These are phyloP conservation scores for Parietaria judaica DNA, from an alignment of 306 rosid genomes.

Conservation along the genomic window DNA sequence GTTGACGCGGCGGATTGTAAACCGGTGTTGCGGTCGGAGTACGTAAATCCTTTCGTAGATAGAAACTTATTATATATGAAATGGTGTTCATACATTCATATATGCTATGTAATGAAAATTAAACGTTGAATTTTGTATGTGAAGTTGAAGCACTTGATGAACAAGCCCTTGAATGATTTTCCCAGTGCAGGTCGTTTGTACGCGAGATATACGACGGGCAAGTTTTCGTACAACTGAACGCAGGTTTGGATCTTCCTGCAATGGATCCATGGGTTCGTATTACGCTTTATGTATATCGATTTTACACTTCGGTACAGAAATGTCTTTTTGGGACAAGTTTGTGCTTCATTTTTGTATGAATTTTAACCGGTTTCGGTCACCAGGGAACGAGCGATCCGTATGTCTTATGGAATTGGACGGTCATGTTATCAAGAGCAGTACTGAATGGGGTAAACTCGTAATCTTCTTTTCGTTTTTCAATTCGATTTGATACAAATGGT, in stretches of 20 bases:
- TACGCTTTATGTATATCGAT: conserved; percentile 12
- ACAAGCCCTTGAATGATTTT: not conserved
- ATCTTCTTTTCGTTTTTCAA: not conserved
- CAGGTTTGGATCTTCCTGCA: conserved; percentile 70
- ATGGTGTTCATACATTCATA: no score
- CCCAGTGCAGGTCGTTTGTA: conserved; percentile 59
- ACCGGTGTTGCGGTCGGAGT: conserved; percentile 85
- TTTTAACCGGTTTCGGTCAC: conserved; percentile 23
- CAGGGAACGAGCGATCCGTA: conserved; percentile 98
- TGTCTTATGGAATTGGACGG: conserved; percentile 73
- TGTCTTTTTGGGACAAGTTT: conserved; percentile 2
- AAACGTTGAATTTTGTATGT: no score
- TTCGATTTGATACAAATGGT: not conserved
- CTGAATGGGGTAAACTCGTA: conserved; percentile 70
- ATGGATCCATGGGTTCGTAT: conserved; percentile 91
- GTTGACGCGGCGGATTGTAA: conserved; percentile 72
- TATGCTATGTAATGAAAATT: no score
- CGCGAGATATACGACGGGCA: conserved; percentile 83
- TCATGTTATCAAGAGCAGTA: conserved; percentile 67
- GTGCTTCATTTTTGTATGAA: not conserved
- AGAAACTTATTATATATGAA: not conserved
- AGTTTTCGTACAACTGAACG: conserved; percentile 62
- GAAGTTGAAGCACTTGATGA: not conserved
- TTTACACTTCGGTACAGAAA: conserved; percentile 10
- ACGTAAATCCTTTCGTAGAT: no score